phyloP scores from a whole-genome alignment of 139 green algal species.

The Trebouxia sp. region DNA sequence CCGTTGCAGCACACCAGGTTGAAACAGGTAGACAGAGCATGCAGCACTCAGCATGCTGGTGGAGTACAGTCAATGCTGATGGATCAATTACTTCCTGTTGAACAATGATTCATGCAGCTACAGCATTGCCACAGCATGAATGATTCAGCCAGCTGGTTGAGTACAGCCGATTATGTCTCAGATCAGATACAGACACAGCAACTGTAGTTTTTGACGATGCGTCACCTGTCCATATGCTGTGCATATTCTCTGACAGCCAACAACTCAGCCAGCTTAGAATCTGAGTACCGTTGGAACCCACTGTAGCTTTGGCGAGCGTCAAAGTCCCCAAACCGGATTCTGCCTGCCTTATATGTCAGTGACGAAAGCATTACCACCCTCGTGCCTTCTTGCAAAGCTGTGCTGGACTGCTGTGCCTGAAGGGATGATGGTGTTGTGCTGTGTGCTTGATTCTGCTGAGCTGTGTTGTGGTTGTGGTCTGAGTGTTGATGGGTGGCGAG shows the following conservation, averaged over 20 bases:
- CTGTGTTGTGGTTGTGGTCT: neutral
- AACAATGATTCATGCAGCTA: too few species aligned
- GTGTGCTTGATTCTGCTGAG: neutral
- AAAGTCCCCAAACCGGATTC: constrained; percentile 51
- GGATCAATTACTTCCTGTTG: too few species aligned
- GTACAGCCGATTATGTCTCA: too few species aligned
- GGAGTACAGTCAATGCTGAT: too few species aligned
- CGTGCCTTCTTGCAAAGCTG: neutral
- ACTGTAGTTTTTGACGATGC: too few species aligned
- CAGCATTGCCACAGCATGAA: neutral
- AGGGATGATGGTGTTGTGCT: too few species aligned
- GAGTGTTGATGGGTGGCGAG: neutral
- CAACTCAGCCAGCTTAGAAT: neutral
- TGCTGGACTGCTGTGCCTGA: neutral
- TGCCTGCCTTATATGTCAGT: constrained; percentile 52
- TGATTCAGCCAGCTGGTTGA: too few species aligned
- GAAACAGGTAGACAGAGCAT: too few species aligned
- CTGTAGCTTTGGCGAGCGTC: constrained; percentile 14
- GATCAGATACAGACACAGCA: neutral
- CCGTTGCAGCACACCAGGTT: too few species aligned
- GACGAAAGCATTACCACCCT: constrained; percentile 55
- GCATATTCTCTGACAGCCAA: neutral
- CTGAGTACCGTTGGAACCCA: constrained; percentile 22
- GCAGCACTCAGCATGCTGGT: too few species aligned
- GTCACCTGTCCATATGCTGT: constrained; percentile 35